Conservation (phyloP, 2,329 filamentous ascomycete genomes). For the Aspergillus glaucus region DNA sequence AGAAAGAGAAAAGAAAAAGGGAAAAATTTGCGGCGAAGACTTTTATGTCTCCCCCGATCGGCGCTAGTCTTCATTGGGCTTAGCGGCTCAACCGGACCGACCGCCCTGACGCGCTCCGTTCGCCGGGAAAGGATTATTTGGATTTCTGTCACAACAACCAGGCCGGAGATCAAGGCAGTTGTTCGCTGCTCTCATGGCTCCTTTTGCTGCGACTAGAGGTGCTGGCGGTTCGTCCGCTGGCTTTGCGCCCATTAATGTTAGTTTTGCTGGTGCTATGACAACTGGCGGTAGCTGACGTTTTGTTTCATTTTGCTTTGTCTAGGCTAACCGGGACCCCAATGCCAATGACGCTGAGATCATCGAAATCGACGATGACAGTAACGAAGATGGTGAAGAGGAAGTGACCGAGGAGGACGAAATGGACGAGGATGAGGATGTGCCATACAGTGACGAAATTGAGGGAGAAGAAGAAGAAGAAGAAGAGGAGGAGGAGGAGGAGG, state of each 20-base stretch:
- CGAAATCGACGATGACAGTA: slow-evolving; percentile 32
- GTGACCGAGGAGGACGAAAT: slow-evolving; percentile 20
- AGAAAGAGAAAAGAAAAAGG: slow-evolving; percentile 45
- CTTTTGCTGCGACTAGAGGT: slow-evolving; percentile 30
- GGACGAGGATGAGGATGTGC: slow-evolving; percentile 18
- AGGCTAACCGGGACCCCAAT: slow-evolving; percentile 3
- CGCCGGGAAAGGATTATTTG: neutral
- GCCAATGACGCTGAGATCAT: slow-evolving; percentile 31
- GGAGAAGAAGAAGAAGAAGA: slow-evolving; percentile 23
- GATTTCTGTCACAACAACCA: slow-evolving; percentile 11
- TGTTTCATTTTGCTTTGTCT: neutral
- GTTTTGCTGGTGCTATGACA: slow-evolving; percentile 10
- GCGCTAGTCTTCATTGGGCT: slow-evolving; percentile 26
- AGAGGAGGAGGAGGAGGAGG: slow-evolving; percentile 24
- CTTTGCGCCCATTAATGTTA: slow-evolving; percentile 22
- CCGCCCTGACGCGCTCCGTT: slow-evolving; percentile 1
- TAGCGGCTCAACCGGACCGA: slow-evolving; percentile 10
- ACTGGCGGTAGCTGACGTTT: slow-evolving; percentile 9
- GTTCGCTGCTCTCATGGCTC: slow-evolving; percentile 28
- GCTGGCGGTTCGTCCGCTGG: slow-evolving; percentile 14
- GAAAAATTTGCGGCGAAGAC: slow-evolving; percentile 23
- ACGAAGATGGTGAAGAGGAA: slow-evolving; percentile 15
- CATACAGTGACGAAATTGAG: slow-evolving; percentile 13
- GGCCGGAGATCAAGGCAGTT: neutral
- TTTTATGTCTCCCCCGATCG: slow-evolving; percentile 21